Conservation (phyloP, 768 basidiomycete genomes). For the Panaeolus cyanescens region DNA sequence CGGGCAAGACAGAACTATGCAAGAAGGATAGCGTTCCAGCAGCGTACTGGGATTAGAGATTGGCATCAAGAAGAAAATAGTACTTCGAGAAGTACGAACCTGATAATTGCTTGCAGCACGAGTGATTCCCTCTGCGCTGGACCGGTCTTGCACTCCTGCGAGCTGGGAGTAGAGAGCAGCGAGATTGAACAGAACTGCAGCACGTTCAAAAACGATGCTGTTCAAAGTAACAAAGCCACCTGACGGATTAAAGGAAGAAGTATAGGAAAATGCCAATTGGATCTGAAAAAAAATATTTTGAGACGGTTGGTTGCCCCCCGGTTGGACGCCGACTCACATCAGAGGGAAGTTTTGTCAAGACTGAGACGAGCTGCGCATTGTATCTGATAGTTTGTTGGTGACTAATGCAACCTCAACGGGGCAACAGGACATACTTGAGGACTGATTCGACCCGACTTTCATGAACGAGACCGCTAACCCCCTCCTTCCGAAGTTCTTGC, state of each 20-base stretch:
- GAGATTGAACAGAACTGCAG: conserved; percentile 81
- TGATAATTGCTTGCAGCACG: conserved; percentile 72
- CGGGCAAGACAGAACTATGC: conserved; percentile 51
- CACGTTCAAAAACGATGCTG: conserved; percentile 83
- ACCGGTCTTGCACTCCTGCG: conserved; percentile 70
- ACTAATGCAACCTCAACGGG: not conserved
- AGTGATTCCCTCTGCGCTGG: conserved; percentile 79
- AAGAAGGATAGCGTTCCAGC: conserved; percentile 75
- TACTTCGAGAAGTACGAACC: conserved; percentile 50
- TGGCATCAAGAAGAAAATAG: conserved; percentile 4
- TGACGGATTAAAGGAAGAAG: conserved; percentile 64
- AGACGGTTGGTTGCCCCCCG: not conserved
- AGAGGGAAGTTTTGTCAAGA: conserved; percentile 81
- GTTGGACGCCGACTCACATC: conserved; percentile 49
- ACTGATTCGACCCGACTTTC: conserved; percentile 53
- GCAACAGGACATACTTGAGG: conserved; percentile 54
- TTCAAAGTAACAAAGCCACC: conserved; percentile 61
- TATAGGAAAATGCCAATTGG: conserved; percentile 70
- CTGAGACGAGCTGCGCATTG: conserved; percentile 85
- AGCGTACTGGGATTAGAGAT: conserved; percentile 45
- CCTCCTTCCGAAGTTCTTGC: conserved; percentile 64
- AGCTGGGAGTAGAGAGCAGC: conserved; percentile 85
- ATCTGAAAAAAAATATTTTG: conserved; percentile 47
- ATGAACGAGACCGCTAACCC: conserved; percentile 50
- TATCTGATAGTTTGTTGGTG: conserved; percentile 55